Base-by-base conservation (phyloP, 139 green algal species). In the Gonium pectorale region DNA sequence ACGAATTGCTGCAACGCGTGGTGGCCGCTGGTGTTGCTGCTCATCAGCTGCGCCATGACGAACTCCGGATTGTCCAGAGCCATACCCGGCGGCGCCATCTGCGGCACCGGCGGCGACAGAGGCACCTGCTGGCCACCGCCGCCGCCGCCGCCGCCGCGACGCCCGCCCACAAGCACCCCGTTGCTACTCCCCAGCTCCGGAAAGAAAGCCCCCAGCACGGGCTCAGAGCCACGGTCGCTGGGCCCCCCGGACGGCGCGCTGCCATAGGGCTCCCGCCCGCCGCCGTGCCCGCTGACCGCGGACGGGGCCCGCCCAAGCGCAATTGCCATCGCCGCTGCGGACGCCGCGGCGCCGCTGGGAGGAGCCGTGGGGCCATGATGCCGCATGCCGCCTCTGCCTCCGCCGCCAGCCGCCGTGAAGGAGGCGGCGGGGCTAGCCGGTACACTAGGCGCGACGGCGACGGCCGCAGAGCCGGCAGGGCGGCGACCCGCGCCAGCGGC, bases 101-200 rank as follows among this genome's bases (percentile, higher is more conserved):
- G n/a, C n/a, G n/a, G 69, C 67, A 56, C 26, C 40, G 67, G 24
- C 40, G 41, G 26, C 38, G 40, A 40, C 51, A 33, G 15, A n/a
- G n/a, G n/a, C n/a, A n/a, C n/a, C n/a, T n/a, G n/a, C n/a, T n/a
- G n/a, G n/a, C n/a, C n/a, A n/a, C n/a, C n/a, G n/a, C n/a, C n/a
- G n/a, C n/a, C n/a, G n/a, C n/a, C n/a, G n/a, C n/a, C n/a, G n/a
- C n/a, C n/a, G n/a, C n/a, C n/a, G n/a, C n/a, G n/a, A n/a, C n/a
- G n/a, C n/a, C n/a, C n/a, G n/a, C n/a, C n/a, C n/a, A n/a, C n/a
- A n/a, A n/a, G n/a, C 17, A 38, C 73, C 7, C 73, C 73, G 37
- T 81, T 81, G 56, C 73, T 81, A 54, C 73, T 81, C 11, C 73
- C 73, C 44, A 49, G 51, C 70, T 66, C 70, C 46, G 31, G 15